Base-by-base conservation (phyloP, 108 stramenopile genomes). In the Hondaea fermentalgiana region DNA sequence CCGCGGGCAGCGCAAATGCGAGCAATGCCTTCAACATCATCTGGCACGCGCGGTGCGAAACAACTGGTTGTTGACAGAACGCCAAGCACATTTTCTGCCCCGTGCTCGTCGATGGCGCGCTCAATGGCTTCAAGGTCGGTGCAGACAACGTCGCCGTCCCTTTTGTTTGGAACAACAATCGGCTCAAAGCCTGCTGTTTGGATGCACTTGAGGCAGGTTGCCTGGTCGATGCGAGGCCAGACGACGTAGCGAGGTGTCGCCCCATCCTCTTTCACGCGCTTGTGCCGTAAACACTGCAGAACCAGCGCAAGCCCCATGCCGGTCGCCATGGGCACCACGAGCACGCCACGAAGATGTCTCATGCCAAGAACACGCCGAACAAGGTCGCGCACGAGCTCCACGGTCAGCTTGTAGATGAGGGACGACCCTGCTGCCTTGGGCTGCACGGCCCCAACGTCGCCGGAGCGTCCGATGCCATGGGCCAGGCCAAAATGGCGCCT, bases 341-440 rank as follows among this genome's bases (percentile, higher is more conserved):
- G 91, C 55, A 95, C 97, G 60, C 95, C 90, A 5, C 92, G 88
- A 14, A 96, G 96, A 35, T 94, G 92, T 10, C 92, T 94, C 45
- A 96, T 72, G 12, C 98, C 97, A 44, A 96, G 96, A 12, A 96
- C 96, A 19, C 97, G 92, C 57, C 96, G 89, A 25, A 98, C 87
- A 4, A 97, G 97, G 92, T 99, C 97, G 87, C 96, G 89, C 5
- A 92, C 94, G 88, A 99, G 90, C 12, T 90, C 49, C 44, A 95
- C 92, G 14, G 96, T 93, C 21, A 99, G 91, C 87, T 96, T 93
- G 19, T 95, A 95, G 76, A 99, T 87, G n/a, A 97, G 94, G 76
- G 95, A 96, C 43, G 96, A 97, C 49, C 99, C 99, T 23, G 97
- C 98, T 25, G 99, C 99, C 92, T 99, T 99, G 88, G 99, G 99